Percentiles rank a stretch among this genome's conserved stretches.
Evolutionary conservation across 257 asterid genomes (phyloP).

Genomic region (Jaltomata sinuosa): DNA sequence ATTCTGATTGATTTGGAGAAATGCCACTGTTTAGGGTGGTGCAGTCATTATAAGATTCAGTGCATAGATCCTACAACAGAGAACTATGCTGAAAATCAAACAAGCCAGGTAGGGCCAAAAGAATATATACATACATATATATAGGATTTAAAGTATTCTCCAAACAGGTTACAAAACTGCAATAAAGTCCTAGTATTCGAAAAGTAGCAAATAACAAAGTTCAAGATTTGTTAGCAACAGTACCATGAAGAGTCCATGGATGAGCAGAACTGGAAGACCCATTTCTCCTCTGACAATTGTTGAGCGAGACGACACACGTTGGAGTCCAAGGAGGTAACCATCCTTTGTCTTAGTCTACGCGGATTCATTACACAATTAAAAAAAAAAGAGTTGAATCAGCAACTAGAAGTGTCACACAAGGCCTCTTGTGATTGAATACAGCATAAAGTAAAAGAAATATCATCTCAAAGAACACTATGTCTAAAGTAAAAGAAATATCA

Average conservation of each 20-base stretch:
- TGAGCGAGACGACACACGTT: conserved; percentile 69
- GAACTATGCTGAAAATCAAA: not conserved
- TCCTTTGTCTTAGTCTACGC: conserved; percentile 64
- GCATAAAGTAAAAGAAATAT: not conserved
- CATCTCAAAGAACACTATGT: not conserved
- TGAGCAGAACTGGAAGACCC: conserved; percentile 68
- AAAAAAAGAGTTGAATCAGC: not conserved
- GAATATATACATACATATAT: not conserved
- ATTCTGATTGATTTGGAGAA: not conserved
- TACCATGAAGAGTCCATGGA: conserved; percentile 94
- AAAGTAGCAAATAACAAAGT: not conserved
- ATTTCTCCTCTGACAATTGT: conserved; percentile 13
- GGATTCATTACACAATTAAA: not conserved
- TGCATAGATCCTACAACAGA: not conserved
- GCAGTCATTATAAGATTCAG: not conserved
- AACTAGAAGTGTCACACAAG: not conserved
- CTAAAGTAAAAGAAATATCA: not conserved
- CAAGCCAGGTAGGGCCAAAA: not conserved
- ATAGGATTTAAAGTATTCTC: not conserved
- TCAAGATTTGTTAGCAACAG: not conserved
- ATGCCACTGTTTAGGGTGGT: not conserved
- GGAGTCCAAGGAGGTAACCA: conserved; percentile 85
- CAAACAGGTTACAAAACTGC: not conserved
- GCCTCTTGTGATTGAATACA: not conserved
- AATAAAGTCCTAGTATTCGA: not conserved